These are phyloP conservation scores for Wickerhamomyces chaumierensis DNA, from an alignment of 805 yeast species.

Conservation along the genomic window DNA sequence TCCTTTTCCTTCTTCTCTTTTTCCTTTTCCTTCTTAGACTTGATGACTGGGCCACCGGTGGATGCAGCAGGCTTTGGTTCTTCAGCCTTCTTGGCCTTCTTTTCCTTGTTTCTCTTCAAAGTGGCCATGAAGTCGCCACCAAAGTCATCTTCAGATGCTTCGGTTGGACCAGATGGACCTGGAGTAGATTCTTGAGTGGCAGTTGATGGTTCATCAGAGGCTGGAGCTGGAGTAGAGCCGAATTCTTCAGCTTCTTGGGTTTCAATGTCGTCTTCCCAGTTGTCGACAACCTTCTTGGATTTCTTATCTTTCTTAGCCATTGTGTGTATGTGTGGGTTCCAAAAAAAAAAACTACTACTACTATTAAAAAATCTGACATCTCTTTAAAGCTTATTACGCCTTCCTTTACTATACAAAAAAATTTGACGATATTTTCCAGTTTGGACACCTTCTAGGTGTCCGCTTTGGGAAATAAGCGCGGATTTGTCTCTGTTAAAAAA, in stretches of 20 bases:
- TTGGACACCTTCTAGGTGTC: neutral
- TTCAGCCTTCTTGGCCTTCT: conserved; percentile 57
- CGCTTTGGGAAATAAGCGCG: neutral
- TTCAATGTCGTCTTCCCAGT: conserved; percentile 67
- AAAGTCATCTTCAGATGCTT: conserved; percentile 28
- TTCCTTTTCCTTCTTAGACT: conserved; percentile 89
- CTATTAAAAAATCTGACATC: too few species aligned
- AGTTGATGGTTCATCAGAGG: conserved; percentile 13
- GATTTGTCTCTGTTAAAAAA: neutral
- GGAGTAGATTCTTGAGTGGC: conserved; percentile 14
- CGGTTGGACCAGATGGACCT: conserved; percentile 20
- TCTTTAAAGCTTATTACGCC: too few species aligned
- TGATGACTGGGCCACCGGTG: conserved; percentile 54
- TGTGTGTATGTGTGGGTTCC: neutral
- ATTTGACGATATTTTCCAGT: neutral
- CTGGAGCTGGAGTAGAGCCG: conserved; percentile 15
- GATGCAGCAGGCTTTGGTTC: conserved; percentile 36
- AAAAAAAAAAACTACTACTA: too few species aligned
- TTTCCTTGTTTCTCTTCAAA: conserved; percentile 66
- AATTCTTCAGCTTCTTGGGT: conserved; percentile 42
- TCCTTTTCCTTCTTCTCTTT: conserved; percentile 90
- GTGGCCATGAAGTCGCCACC: conserved; percentile 75
- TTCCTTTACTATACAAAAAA: too few species aligned
- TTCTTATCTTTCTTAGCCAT: conserved; percentile 46
- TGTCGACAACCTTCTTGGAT: conserved; percentile 51